phyloP scores from a whole-genome alignment of 495 filamentous ascomycete species.

The Arthonia radiata region DNA sequence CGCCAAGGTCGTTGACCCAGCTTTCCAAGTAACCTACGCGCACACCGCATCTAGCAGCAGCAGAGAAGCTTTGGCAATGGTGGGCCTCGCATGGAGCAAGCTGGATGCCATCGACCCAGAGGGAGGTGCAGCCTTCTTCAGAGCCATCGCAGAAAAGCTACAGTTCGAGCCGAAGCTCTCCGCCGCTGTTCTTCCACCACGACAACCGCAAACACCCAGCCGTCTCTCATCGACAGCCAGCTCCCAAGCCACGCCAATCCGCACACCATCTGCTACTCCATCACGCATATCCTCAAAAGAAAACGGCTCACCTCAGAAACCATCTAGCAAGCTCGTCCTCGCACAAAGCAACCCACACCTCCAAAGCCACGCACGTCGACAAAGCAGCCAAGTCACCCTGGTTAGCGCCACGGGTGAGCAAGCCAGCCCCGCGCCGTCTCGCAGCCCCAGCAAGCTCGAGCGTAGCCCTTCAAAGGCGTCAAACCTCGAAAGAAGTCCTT shows the following conservation, averaged over 20 bases:
- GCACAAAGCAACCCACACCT: conserved; percentile 70
- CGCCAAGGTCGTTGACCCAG: conserved; percentile 49
- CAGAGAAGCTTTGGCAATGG: conserved; percentile 51
- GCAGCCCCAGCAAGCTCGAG: too few relatives aligned
- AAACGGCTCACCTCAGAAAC: conserved; percentile 14
- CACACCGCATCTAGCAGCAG: conserved; percentile 51
- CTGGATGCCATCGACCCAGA: conserved; percentile 79
- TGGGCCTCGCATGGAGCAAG: conserved; percentile 62
- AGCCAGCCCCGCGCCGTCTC: too few relatives aligned
- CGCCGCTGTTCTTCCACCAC: conserved; percentile 11
- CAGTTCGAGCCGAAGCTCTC: conserved; percentile 29
- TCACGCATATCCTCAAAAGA: neutral
- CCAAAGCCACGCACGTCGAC: conserved; percentile 40
- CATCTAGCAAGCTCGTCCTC: conserved; percentile 49
- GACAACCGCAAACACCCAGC: conserved; percentile 8
- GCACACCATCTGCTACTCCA: conserved; percentile 1
- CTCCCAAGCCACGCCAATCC: conserved; percentile 1
- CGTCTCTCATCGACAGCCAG: neutral
- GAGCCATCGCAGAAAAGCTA: conserved; percentile 36
- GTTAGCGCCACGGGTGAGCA: too few relatives aligned
- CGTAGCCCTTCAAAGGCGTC: too few relatives aligned
- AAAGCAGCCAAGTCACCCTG: too few relatives aligned
- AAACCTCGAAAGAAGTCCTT: too few relatives aligned
- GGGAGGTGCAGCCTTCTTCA: conserved; percentile 63
- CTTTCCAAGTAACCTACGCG: conserved; percentile 60